Conservation (phyloP, 148 eudicot genomes). For the Fagopyrum tataricum region DNA sequence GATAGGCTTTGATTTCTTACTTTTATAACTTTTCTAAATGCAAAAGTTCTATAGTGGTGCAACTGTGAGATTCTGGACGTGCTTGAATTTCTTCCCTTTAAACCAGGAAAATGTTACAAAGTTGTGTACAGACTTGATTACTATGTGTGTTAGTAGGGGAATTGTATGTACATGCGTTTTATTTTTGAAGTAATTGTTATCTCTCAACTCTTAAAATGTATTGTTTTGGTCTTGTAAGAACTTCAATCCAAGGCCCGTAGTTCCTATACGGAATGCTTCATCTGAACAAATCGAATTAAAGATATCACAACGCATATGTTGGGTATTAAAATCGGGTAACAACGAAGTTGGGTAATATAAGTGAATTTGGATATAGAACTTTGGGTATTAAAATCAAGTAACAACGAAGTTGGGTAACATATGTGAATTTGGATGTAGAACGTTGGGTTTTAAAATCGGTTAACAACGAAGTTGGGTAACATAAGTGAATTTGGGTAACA, state of each 20-base stretch:
- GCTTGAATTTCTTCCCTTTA: constrained; percentile 42
- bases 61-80: constrained; percentile 47
- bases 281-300: background rate
- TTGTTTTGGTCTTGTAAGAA: background rate
- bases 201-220: background rate
- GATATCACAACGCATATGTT: no score
- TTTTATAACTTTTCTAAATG: background rate
- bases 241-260: constrained; percentile 1
- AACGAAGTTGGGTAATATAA: no score
- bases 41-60: constrained; percentile 77
- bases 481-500: no score
- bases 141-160: constrained; percentile 62
- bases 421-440: no score
- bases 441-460: no score
- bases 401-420: no score
- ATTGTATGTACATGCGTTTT: constrained; percentile 38
- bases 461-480: no score
- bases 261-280: background rate
- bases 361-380: no score
- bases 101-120: background rate
- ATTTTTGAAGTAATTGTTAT: background rate
- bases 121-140: constrained; percentile 39
- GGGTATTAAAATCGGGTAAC: no score
- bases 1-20: background rate
- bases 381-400: no score